Evolutionary conservation across 108 stramenopile genomes (phyloP), one percentile per base, ranked within the genome.

Genomic region (Skeletonema tropicum): DNA sequence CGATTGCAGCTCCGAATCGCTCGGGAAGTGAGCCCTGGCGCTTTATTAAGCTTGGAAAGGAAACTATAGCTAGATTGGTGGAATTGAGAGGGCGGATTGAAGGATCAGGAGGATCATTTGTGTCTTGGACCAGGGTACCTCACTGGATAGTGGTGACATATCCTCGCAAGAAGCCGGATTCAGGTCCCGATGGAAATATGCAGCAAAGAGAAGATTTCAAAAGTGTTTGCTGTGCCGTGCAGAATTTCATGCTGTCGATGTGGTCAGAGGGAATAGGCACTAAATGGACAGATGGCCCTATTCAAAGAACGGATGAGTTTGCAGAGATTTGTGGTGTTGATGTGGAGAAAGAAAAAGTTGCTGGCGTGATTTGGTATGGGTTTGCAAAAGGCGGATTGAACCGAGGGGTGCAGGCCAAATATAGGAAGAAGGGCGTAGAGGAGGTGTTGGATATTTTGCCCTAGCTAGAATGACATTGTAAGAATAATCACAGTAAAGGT

Each of bases 101-200:
- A 17, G 74, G 66, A 0, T 41, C 39, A 12, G 70, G 55, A 41
- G 76, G 79, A 39, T 82, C 80, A 17, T 75, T 83, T 38, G 61
- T 66, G 8, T 63, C 66, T 2, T 91, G 90, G 90, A 75, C 86
- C 3, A 81, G 57, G 6, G 80, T 91, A 1, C 88, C 86, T 5
- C 86, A 87, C 32, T 91, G 90, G 90, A 84, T 86, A 65, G 90
- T 91, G 5, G 88, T 91, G 25, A 91, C 90, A 0, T 76, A 66
- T 60, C 39, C 77, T 13, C 42, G 57, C 17, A 73, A 72, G 31
- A 62, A 68, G 31, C 79, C 79, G 25, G 55, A 69, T 29, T 80
- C 79, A 12, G 79, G 79, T 10, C 79, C 83, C 11, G 86, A 83
- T 39, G 83, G 79, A 25, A 79, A 76, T 25, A 64, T 70, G 63